These are phyloP conservation scores for Raphanus hybrid DNA, from an alignment of 441 rosid genomes.

Conservation along the genomic window DNA sequence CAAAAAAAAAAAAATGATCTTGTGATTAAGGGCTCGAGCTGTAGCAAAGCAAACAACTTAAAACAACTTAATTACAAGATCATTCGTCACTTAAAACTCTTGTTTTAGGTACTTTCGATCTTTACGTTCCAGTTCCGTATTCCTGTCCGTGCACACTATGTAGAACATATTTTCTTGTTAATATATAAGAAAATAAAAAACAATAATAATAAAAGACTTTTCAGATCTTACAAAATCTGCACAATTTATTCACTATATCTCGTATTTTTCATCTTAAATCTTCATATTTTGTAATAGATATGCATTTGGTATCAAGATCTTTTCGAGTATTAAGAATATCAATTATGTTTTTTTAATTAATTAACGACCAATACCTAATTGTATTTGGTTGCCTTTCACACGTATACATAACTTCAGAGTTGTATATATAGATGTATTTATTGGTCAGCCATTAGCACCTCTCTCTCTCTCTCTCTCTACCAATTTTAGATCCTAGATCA, in stretches of 20 bases:
- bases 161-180: neutral
- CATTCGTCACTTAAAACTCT: neutral
- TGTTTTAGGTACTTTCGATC: neutral
- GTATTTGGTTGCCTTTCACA: conserved; percentile 21
- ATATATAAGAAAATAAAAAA: neutral
- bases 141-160: neutral
- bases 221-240: conserved; percentile 6
- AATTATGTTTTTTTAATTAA: conserved; percentile 1
- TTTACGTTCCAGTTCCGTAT: neutral
- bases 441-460: conserved; percentile 17
- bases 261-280: neutral
- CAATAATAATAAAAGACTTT: neutral
- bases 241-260: conserved; percentile 26
- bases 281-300: conserved; percentile 26
- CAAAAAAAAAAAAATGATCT: too few relatives aligned
- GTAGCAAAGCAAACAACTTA: too few relatives aligned
- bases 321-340: neutral
- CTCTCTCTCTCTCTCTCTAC: conserved; percentile 4
- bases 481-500: conserved; percentile 6
- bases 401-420: conserved; percentile 10
- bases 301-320: conserved; percentile 20
- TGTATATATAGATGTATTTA: conserved; percentile 8
- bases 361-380: conserved; percentile 10
- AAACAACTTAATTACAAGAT: neutral
- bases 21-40: too few relatives aligned